Conservation (phyloP, 2,329 filamentous ascomycete species). For the Cucurbitaria berberidis region DNA sequence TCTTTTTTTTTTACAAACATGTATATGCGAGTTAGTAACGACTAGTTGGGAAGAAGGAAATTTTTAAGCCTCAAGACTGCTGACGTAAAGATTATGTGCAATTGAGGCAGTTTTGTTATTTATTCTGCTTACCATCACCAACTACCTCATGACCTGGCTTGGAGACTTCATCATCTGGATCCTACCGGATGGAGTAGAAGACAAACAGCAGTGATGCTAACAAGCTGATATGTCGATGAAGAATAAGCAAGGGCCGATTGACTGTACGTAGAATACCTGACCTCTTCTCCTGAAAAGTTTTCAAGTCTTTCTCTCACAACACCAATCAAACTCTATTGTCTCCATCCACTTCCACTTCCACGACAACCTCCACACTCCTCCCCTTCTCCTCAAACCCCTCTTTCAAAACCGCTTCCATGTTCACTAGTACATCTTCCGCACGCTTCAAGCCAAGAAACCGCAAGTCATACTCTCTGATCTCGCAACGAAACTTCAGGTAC, state of each 20-base stretch:
- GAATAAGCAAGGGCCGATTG: conserved; percentile 29
- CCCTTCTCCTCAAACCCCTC: neutral
- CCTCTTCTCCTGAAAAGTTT: no score
- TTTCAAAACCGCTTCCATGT: neutral
- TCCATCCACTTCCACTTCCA: neutral
- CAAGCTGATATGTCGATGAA: conserved; percentile 20
- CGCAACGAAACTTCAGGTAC: neutral
- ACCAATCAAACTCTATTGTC: neutral
- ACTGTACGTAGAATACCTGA: no score
- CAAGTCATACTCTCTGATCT: neutral
- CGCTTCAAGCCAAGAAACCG: neutral
- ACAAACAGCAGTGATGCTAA: neutral
- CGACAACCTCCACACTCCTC: neutral
- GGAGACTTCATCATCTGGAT: neutral
- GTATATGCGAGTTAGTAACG: no score
- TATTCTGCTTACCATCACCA: no score
- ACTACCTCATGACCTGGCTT: no score
- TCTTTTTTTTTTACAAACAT: no score
- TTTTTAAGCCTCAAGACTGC: neutral
- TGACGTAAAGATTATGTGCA: conserved; percentile 16
- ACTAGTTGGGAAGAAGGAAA: neutral
- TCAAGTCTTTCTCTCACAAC: no score
- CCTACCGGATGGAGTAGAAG: neutral
- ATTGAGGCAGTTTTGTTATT: no score
- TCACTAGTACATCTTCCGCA: neutral